Conservation (phyloP, 129 eudicot species). For the Chrysanthemum seticuspe region DNA sequence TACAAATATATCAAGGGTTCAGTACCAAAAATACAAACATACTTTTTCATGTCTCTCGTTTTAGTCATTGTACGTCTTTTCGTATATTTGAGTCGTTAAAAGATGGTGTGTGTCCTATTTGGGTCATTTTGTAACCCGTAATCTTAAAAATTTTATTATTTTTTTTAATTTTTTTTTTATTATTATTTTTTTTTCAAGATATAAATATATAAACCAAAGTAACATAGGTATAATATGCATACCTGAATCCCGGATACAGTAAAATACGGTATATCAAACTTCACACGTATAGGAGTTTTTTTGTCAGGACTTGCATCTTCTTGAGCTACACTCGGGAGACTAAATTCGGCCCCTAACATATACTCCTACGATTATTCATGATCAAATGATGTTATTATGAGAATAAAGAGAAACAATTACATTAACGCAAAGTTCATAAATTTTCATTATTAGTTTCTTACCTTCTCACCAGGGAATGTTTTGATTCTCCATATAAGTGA, state of each 20-base stretch:
- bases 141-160: too few relatives aligned
- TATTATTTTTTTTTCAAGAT: too few relatives aligned
- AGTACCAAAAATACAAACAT: too few relatives aligned
- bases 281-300: constrained; percentile 78
- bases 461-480: constrained; percentile 91
- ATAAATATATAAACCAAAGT: too few relatives aligned
- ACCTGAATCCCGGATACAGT: constrained; percentile 97
- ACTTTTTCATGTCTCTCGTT: too few relatives aligned
- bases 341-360: constrained; percentile 73
- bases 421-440: constrained; percentile 1
- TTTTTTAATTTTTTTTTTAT: too few relatives aligned
- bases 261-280: constrained; percentile 91
- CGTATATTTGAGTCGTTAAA: too few relatives aligned
- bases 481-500: constrained; percentile 75
- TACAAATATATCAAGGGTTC: neutral
- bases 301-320: constrained; percentile 71
- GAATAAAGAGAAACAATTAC: neutral
- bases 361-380: constrained; percentile 51
- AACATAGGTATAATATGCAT: too few relatives aligned
- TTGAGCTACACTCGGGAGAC: constrained; percentile 64
- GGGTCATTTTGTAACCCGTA: too few relatives aligned
- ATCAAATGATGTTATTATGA: constrained; percentile 9
- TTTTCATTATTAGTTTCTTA: constrained; percentile 6
- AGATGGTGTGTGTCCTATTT: too few relatives aligned
- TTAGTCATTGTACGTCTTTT: too few relatives aligned